phyloP scores from a whole-genome alignment of 2,329 filamentous ascomycete species.

The Ophiostoma himal-ulmi region DNA sequence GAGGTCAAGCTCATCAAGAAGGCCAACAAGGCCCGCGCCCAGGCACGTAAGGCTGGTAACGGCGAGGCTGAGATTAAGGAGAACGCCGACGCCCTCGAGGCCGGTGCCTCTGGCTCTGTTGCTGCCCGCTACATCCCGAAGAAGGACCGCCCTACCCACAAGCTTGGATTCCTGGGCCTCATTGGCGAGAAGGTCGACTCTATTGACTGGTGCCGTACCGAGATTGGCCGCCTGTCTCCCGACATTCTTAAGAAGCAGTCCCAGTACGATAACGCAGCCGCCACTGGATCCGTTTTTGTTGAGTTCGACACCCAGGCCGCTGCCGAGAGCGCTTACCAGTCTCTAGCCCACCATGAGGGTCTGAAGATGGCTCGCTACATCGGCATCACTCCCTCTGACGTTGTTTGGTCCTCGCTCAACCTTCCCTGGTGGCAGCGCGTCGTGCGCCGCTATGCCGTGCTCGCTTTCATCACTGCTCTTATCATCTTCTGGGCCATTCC shows the following conservation, averaged over 20 bases:
- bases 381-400: constrained; percentile 72
- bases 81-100: constrained; percentile 40
- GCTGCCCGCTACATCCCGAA: constrained; percentile 68
- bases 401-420: constrained; percentile 80
- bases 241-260: constrained; percentile 63
- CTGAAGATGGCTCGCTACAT: constrained; percentile 82
- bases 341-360: constrained; percentile 77
- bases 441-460: constrained; percentile 61
- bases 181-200: constrained; percentile 89
- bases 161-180: constrained; percentile 59
- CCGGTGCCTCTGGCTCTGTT: constrained; percentile 62
- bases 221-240: constrained; percentile 69
- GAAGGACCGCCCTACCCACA: constrained; percentile 72
- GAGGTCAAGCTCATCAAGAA: constrained; percentile 79
- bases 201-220: constrained; percentile 78
- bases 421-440: constrained; percentile 85
- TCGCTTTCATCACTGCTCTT: constrained; percentile 66
- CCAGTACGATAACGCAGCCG: constrained; percentile 57
- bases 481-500: constrained; percentile 82
- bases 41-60: constrained; percentile 48
- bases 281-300: constrained; percentile 76
- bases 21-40: constrained; percentile 66
- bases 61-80: constrained; percentile 25
- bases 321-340: constrained; percentile 82
- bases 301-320: constrained; percentile 79